These are phyloP conservation scores for Peronospora farinosa DNA, from an alignment of 352 stramenopile species.

Conservation along the genomic window DNA sequence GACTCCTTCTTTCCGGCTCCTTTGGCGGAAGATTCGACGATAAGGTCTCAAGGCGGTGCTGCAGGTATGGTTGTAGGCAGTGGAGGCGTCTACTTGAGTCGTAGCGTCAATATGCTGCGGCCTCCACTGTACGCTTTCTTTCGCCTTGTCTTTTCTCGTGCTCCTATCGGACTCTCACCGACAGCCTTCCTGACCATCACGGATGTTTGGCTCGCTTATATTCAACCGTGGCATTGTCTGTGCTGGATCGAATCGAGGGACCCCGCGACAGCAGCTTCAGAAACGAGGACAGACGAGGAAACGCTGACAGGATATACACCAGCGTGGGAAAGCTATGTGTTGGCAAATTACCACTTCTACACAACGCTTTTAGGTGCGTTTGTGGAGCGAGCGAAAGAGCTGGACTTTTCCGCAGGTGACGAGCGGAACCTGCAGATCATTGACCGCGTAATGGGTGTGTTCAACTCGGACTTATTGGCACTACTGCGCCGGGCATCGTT, in stretches of 20 bases:
- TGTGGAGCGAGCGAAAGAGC: slow-evolving; percentile 72
- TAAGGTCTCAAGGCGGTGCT: slow-evolving; percentile 16
- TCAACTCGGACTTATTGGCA: slow-evolving; percentile 54
- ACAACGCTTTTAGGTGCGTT: slow-evolving; percentile 74
- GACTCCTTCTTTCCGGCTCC: slow-evolving; percentile 72
- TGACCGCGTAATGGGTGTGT: slow-evolving; percentile 67
- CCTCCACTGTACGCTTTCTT: slow-evolving; percentile 81
- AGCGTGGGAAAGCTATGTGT: slow-evolving; percentile 69
- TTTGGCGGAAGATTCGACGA: slow-evolving; percentile 28
- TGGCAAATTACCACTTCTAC: slow-evolving; percentile 88
- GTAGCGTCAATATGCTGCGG: slow-evolving; percentile 61
- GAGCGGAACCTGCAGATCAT: slow-evolving; percentile 59
- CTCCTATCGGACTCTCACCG: slow-evolving; percentile 65
- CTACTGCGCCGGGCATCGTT: slow-evolving; percentile 54
- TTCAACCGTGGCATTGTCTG: slow-evolving; percentile 78
- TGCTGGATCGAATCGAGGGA: slow-evolving; percentile 48
- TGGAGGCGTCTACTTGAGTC: slow-evolving; percentile 60
- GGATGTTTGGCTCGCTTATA: slow-evolving; percentile 83
- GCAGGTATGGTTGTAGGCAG: slow-evolving; percentile 26
- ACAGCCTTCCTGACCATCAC: slow-evolving; percentile 78
- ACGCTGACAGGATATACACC: slow-evolving; percentile 38
- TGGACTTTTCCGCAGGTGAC: slow-evolving; percentile 68
- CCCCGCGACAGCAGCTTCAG: slow-evolving; percentile 5
- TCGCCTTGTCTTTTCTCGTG: slow-evolving; percentile 74
- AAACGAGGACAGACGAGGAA: slow-evolving; percentile 4